Conservation (phyloP, 2,329 filamentous ascomycete genomes). For the Colletotrichum abscissum region DNA sequence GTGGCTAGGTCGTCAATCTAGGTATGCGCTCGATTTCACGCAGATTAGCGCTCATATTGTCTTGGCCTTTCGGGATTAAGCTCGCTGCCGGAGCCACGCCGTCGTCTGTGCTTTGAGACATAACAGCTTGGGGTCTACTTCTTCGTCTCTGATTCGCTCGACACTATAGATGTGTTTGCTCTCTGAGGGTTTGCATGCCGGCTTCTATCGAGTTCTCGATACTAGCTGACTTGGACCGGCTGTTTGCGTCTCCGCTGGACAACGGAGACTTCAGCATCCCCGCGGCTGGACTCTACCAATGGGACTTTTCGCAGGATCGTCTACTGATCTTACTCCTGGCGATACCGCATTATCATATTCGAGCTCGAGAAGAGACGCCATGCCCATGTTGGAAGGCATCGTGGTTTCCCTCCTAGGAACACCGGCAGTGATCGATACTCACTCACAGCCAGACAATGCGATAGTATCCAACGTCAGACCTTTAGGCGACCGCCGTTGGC, state of each 20-base stretch:
- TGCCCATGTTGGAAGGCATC: background rate
- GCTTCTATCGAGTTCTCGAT: background rate
- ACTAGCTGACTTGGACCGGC: background rate
- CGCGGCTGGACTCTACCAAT: background rate
- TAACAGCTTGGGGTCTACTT: background rate
- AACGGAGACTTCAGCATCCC: background rate
- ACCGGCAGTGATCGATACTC: too few relatives aligned
- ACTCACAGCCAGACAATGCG: background rate
- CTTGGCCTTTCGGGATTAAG: slow-evolving; percentile 15
- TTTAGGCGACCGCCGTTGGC: background rate
- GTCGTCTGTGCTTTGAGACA: slow-evolving; percentile 29
- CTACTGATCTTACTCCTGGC: background rate
- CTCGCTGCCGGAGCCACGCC: slow-evolving; percentile 11
- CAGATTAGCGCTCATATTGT: slow-evolving; percentile 9
- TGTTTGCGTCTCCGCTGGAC: background rate
- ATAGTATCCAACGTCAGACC: too few relatives aligned
- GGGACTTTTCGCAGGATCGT: background rate
- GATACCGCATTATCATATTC: background rate
- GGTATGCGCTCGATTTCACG: slow-evolving; percentile 20
- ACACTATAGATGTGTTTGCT: background rate
- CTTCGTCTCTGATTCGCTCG: slow-evolving; percentile 4
- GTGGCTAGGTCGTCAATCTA: slow-evolving; percentile 14
- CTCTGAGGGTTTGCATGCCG: background rate
- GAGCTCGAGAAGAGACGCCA: background rate
- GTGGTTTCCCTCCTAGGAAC: too few relatives aligned